These are phyloP conservation scores for Psidium guajava DNA, from an alignment of 345 rosid genomes.

Conservation along the genomic window DNA sequence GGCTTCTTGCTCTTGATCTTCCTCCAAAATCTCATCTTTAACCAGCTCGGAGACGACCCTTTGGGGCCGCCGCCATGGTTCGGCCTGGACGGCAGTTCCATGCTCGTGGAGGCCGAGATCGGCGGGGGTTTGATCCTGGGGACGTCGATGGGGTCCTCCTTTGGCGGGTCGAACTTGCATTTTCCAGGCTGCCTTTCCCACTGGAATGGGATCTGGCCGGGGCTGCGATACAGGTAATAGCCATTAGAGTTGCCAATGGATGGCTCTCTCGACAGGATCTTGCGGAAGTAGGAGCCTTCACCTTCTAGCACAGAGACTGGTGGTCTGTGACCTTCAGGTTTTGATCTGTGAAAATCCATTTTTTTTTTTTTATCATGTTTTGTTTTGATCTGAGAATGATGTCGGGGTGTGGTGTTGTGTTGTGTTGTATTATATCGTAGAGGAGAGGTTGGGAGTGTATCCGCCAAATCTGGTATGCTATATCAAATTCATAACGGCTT, in stretches of 20 bases:
- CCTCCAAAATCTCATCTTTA: constrained; percentile 35
- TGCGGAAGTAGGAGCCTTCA: constrained; percentile 24
- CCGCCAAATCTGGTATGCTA: background rate
- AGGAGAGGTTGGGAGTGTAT: background rate
- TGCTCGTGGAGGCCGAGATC: background rate
- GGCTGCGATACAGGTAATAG: constrained; percentile 10
- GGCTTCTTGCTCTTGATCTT: background rate
- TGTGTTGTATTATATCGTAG: background rate
- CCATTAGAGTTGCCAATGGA: constrained; percentile 19
- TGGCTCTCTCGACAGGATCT: constrained; percentile 25
- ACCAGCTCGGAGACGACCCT: constrained; percentile 8
- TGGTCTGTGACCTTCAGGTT: background rate
- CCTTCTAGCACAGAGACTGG: constrained; percentile 22
- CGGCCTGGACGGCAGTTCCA: background rate
- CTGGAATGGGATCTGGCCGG: constrained; percentile 41
- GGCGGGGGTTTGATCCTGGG: constrained; percentile 22
- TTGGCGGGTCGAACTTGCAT: constrained; percentile 21
- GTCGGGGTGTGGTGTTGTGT: no score
- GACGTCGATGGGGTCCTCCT: constrained; percentile 4
- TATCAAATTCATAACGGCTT: background rate
- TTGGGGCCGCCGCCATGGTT: constrained; percentile 7
- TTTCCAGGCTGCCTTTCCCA: constrained; percentile 68
- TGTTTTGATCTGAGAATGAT: background rate
- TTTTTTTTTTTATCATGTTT: background rate
- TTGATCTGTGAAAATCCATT: background rate